Conservation (phyloP, 2,329 filamentous ascomycete species). For the Elsinoe fawcettii region DNA sequence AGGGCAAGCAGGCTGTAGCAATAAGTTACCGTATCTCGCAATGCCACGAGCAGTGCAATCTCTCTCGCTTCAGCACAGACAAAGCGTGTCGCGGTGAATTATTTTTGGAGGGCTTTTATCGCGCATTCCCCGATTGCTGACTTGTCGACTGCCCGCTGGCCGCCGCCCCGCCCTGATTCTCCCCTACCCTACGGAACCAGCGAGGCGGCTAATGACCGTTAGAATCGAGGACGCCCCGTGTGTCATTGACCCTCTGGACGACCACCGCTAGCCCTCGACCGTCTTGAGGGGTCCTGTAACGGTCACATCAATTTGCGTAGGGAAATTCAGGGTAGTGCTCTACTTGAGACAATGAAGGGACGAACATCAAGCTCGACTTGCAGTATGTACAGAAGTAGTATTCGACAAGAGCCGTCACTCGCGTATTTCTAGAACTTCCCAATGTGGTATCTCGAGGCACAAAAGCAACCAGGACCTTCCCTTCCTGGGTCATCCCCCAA, state of each 20-base stretch:
- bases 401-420: not conserved
- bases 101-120: not conserved
- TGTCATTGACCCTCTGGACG: not conserved
- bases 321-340: not conserved
- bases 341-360: not conserved
- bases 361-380: not conserved
- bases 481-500: not conserved
- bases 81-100: not conserved
- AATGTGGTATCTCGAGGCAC: not conserved
- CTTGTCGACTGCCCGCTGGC: not conserved
- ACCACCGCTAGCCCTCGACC: not conserved
- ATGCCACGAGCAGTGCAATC: not conserved
- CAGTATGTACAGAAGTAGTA: not conserved
- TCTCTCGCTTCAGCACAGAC: not conserved
- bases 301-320: not conserved
- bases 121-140: not conserved
- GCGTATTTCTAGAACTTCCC: not conserved
- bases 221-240: not conserved
- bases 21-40: not conserved
- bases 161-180: constrained; percentile 3
- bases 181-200: not conserved
- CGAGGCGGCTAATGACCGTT: constrained; percentile 9
- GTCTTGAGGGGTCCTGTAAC: not conserved
- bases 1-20: not conserved
- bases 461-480: not conserved